Conservation (phyloP, 169 alveolate genomes). For the Cryptosporidium ubiquitum region DNA sequence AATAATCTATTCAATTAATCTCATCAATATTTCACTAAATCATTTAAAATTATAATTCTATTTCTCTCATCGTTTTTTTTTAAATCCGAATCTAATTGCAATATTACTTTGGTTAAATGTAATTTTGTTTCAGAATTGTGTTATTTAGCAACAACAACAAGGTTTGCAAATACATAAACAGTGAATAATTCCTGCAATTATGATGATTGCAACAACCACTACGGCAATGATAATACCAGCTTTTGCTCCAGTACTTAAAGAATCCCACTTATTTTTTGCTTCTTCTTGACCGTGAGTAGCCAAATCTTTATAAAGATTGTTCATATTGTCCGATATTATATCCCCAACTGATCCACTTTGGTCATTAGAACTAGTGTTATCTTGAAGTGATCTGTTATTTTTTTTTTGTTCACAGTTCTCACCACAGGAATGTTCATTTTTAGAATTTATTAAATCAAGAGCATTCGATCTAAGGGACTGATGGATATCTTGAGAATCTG, state of each 20-base stretch:
- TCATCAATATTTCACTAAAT: no score
- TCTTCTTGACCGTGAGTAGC: conserved; percentile 6
- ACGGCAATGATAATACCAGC: conserved; percentile 64
- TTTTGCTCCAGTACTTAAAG: conserved; percentile 60
- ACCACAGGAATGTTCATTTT: not conserved
- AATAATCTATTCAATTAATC: no score
- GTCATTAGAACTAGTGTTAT: not conserved
- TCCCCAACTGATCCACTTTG: not conserved
- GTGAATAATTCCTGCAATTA: conserved; percentile 60
- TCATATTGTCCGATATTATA: not conserved
- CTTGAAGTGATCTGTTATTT: not conserved
- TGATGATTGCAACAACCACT: conserved; percentile 52
- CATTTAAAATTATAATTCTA: no score
- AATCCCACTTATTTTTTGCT: conserved; percentile 21
- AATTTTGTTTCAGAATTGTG: no score
- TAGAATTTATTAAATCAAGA: not conserved
- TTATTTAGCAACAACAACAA: conserved; percentile 50
- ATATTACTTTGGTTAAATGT: no score
- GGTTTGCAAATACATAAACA: conserved; percentile 56
- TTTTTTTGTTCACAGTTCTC: not conserved
- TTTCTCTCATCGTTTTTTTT: not conserved
- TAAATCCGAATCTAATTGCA: no score
- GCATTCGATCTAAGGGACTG: not conserved
- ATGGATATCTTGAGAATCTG: not conserved
- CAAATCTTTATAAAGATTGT: not conserved